Percentiles rank a stretch among this genome's conserved stretches.
Evolutionary conservation across 208 protist genomes (phyloP).

Genomic region (Sergeia podlipaevii): DNA sequence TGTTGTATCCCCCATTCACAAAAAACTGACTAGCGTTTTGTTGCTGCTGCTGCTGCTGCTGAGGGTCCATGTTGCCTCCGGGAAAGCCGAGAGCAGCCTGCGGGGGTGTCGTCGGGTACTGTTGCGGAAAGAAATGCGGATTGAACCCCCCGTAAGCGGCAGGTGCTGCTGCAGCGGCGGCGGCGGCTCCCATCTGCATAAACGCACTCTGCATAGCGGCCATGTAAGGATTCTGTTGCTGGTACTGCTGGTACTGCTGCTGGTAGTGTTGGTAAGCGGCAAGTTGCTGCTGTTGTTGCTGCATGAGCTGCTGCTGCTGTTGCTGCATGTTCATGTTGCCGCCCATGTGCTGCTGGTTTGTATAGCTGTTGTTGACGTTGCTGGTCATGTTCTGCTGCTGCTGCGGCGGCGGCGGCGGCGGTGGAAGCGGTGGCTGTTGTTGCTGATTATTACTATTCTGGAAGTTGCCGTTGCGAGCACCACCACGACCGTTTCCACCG

Average conservation of each 20-base stretch:
- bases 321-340: background rate
- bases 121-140: no score
- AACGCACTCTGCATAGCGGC: background rate
- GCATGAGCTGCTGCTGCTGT: conserved; percentile 5
- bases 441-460: background rate
- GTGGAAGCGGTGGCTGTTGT: conserved; percentile 9
- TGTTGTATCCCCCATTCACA: conserved; percentile 7
- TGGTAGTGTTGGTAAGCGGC: background rate
- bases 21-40: conserved; percentile 2
- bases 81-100: no score
- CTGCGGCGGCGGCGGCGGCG: background rate
- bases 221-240: no score
- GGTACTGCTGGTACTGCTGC: conserved; percentile 15
- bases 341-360: background rate
- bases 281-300: conserved; percentile 1
- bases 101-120: no score
- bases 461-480: background rate
- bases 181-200: background rate
- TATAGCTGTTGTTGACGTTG: background rate
- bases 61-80: background rate
- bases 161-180: conserved; percentile 1
- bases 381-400: background rate
- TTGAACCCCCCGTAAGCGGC: background rate
- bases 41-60: conserved; percentile 18
- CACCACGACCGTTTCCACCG: conserved; percentile 4